phyloP scores from a whole-genome alignment of 352 stramenopile species.

The Stephanocyclus meneghinianus region DNA sequence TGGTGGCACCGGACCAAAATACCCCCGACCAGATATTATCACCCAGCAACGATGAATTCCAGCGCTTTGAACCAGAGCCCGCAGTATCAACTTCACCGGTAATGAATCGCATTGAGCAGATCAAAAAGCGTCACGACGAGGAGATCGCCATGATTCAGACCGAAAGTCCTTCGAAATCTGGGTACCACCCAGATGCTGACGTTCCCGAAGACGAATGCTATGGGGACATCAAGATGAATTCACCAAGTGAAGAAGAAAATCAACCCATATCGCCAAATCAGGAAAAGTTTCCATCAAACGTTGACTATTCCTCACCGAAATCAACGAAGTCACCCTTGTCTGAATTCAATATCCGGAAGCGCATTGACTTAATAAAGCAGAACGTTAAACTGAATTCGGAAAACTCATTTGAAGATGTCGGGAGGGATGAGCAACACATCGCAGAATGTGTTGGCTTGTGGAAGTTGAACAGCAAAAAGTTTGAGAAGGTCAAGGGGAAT shows the following conservation, averaged over 20 bases:
- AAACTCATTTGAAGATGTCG: conserved; percentile 23
- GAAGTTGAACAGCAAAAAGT: conserved; percentile 29
- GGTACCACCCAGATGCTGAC: background rate
- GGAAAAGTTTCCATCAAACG: conserved; percentile 1
- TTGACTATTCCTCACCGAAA: background rate
- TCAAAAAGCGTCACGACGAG: conserved; percentile 37
- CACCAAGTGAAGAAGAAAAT: conserved; percentile 34
- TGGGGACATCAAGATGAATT: background rate
- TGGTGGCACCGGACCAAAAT: background rate
- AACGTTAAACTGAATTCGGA: conserved; percentile 39
- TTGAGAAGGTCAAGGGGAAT: conserved; percentile 22
- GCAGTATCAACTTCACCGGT: background rate
- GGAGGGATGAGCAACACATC: conserved; percentile 23
- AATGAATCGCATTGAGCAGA: conserved; percentile 32
- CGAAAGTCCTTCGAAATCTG: conserved; percentile 1
- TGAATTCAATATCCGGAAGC: conserved; percentile 15
- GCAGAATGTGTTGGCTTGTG: conserved; percentile 31
- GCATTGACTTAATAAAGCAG: conserved; percentile 42
- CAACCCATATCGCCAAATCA: conserved; percentile 11
- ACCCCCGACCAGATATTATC: background rate
- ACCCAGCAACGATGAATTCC: background rate
- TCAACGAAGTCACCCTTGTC: background rate
- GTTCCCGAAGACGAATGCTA: conserved; percentile 2
- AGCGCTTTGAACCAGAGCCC: background rate
- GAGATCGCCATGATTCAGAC: conserved; percentile 32